These are phyloP conservation scores for Mikania micrantha DNA, from an alignment of 129 eudicot species.

Conservation along the genomic window DNA sequence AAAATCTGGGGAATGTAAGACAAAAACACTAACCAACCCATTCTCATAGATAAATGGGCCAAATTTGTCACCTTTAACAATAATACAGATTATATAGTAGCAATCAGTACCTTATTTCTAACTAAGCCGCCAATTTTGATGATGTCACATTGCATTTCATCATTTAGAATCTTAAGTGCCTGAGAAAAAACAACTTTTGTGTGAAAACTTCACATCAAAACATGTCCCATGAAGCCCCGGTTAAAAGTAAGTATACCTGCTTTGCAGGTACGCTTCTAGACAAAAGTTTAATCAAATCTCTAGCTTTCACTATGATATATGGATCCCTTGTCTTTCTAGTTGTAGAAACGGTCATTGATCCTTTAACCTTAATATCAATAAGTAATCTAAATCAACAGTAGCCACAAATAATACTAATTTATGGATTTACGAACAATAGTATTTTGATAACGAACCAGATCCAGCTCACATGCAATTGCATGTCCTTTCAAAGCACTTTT, in stretches of 20 bases:
- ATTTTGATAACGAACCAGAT: slow-evolving; percentile 54
- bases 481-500: slow-evolving; percentile 62
- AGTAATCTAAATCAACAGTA: not conserved
- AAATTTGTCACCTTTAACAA: not conserved
- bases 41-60: not conserved
- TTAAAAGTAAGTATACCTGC: slow-evolving; percentile 46
- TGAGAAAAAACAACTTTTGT: slow-evolving; percentile 14
- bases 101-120: slow-evolving; percentile 14
- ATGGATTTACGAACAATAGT: not conserved
- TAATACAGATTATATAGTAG: not conserved
- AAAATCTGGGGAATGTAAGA: too few species aligned
- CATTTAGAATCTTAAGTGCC: slow-evolving; percentile 86
- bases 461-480: slow-evolving; percentile 66
- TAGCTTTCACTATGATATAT: slow-evolving; percentile 75
- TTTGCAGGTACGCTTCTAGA: slow-evolving; percentile 97
- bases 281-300: slow-evolving; percentile 85
- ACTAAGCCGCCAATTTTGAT: slow-evolving; percentile 59
- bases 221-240: not conserved
- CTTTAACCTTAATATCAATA: slow-evolving; percentile 53
- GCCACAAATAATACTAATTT: slow-evolving; percentile 8
- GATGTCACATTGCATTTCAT: slow-evolving; percentile 98
- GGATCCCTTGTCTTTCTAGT: slow-evolving; percentile 88
- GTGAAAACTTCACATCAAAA: slow-evolving; percentile 18
- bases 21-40: slow-evolving; percentile 21
- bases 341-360: slow-evolving; percentile 85